Base-by-base conservation (phyloP, 768 basidiomycete species). In the Boletus reticulatus region DNA sequence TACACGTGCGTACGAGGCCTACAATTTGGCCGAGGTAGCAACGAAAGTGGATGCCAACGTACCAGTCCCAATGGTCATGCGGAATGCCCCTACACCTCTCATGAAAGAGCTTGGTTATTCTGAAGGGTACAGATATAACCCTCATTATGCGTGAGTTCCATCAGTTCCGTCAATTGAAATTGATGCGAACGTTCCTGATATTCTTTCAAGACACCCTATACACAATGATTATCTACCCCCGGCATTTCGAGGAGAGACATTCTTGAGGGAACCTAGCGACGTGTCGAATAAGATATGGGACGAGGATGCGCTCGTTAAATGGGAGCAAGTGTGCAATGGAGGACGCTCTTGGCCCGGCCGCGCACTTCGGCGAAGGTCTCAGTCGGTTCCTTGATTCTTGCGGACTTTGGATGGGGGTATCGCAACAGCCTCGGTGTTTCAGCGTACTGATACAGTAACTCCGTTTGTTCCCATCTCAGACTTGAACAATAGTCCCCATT, bases 1-100 rank as follows among this genome's bases (percentile, higher is more conserved):
- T 31, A 91, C 89, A 0, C 82, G 92, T 20, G 72, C 87, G 4
- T 94, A 94, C 64, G 83, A 84, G 50, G 92, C 84, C 0, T 94
- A 92, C 71, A 82, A 81, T 22, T 75, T 78, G 32, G 88, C 88
- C 2, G 87, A 86, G 67, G 80, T 66, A 45, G 83, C 82, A 2
- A 87, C 84, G 7, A 80, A 80, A 64, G 62, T 62, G 53, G 82
- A 81, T 66, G 68, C 72, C 53, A 73, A 81, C 12, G 64, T 81
- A 46, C 78, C 84, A 4, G 88, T 94, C 2, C 92, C 92, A 1
- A 62, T 90, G 53, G 76, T 79, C 37, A 78, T 92, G 62, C 80
- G 92, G 31, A 93, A 94, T 69, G 89, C 89, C 10, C 89, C 90
- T 4, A 91, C 89, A 4, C 61, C 59, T 19, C 64, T 90, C 11